Evolutionary conservation across 345 rosid genomes (phyloP), one percentile per base, ranked within the genome.

Genomic region (Pistacia atlantica): DNA sequence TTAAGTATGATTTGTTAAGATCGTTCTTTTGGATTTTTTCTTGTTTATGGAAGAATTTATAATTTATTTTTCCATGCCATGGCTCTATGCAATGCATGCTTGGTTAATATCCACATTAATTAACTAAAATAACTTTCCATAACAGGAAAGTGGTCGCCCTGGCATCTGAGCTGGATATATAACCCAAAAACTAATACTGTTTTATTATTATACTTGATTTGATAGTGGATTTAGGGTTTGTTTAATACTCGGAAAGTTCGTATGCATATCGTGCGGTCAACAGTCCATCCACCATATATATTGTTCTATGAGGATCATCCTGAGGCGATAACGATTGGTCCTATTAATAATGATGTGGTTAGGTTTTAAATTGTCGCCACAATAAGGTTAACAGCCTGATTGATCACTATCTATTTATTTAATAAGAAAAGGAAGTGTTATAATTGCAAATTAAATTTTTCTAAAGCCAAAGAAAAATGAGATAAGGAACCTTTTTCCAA

Each of bases 11-110:
- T 58, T 35, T 70, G 8, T 38, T 58, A 8, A 20, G 55, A 57
- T 71, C 33, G 16, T 20, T 3, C 57, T 58, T 42, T 0, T 5
- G 2, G 0, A 2, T 12, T 35, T 3, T 13, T 8, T 42, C 48
- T n/a, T 37, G 33, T 0, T 73, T 6, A 48, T 33, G 25, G 25
- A 2, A 45, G 3, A 62, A 61, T 18, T 25, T 25, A 25, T 25
- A 25, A 25, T 25, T 25, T 25, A 62, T 48, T 18, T 25, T 17
- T 1, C 1, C 28, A 48, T 28, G 59, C 76, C 76, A 49, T 13
- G 69, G 11, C 68, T 48, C 11, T 49, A 2, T 16, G 48, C 48
- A 73, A 11, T 11, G 68, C 76, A 73, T 73, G 76, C 59, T 61
- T 48, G 68, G 55, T 11, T 66, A 5, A 42, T 42, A 5, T 42